These are phyloP conservation scores for Trichophaea hybrida DNA, from an alignment of 2,329 filamentous ascomycete genomes.

Conservation along the genomic window DNA sequence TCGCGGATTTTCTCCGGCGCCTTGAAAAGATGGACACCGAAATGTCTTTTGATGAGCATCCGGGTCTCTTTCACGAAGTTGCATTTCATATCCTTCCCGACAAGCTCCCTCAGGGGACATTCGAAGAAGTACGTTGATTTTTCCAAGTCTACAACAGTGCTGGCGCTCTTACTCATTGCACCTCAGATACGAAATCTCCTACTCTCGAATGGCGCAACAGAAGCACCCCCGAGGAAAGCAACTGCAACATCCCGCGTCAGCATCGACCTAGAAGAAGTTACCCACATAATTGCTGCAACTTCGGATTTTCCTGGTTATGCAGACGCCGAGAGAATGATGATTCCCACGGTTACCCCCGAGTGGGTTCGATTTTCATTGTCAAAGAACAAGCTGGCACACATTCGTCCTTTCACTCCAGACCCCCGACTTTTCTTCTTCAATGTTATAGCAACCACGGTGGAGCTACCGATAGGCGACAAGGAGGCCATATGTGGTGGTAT, in stretches of 20 bases:
- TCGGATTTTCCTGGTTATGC: constrained; percentile 86
- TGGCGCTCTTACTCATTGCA: neutral
- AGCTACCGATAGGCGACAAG: constrained; percentile 72
- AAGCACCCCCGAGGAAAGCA: constrained; percentile 29
- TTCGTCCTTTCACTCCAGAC: constrained; percentile 78
- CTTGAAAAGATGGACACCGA: no score
- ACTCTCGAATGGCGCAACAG: constrained; percentile 30
- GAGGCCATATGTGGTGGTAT: constrained; percentile 86
- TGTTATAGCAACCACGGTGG: constrained; percentile 66
- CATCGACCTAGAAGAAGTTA: constrained; percentile 36
- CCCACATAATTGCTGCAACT: constrained; percentile 57
- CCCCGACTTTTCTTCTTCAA: constrained; percentile 79
- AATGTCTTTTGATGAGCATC: neutral
- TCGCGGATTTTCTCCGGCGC: no score
- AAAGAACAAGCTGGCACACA: constrained; percentile 56
- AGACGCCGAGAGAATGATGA: constrained; percentile 57
- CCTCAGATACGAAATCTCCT: constrained; percentile 4
- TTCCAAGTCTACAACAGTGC: neutral
- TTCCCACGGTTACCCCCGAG: constrained; percentile 65
- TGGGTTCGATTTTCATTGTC: constrained; percentile 64
- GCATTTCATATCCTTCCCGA: constrained; percentile 35
- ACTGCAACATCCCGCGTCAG: constrained; percentile 8
- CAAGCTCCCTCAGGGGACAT: constrained; percentile 31
- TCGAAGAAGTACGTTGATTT: constrained; percentile 31
- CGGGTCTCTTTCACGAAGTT: constrained; percentile 33